Evolutionary conservation across 495 filamentous ascomycete species (phyloP).

Genomic region (Emericellopsis terricola): DNA sequence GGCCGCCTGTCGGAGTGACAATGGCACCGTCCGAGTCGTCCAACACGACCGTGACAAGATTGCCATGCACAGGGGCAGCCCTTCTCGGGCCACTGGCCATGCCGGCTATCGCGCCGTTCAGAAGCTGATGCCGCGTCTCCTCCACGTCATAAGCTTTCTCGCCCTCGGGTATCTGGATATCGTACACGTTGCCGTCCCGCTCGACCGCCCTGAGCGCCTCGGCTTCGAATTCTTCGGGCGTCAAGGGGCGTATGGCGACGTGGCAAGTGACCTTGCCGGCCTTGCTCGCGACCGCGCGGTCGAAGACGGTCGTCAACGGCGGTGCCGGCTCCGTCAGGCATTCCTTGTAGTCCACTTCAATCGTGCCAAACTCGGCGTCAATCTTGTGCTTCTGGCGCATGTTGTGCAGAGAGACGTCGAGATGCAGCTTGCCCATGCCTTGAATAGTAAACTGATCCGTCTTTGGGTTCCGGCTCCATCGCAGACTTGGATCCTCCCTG

Average conservation of each 20-base stretch:
- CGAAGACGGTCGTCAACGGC: conserved; percentile 43
- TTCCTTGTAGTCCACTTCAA: conserved; percentile 92
- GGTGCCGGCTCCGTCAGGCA: conserved; percentile 35
- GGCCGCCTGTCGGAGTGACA: conserved; percentile 44
- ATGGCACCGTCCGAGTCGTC: conserved; percentile 48
- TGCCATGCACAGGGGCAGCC: conserved; percentile 54
- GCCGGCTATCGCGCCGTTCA: conserved; percentile 67
- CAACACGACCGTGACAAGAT: conserved; percentile 48
- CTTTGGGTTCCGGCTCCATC: conserved; percentile 70
- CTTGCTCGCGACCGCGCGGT: conserved; percentile 65
- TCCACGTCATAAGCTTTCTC: conserved; percentile 39
- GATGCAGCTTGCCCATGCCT: conserved; percentile 96
- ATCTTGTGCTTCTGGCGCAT: conserved; percentile 77
- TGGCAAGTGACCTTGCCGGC: conserved; percentile 59
- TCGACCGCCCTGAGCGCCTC: conserved; percentile 15
- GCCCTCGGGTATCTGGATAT: conserved; percentile 23
- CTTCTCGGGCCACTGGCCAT: conserved; percentile 70
- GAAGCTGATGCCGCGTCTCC: conserved; percentile 42
- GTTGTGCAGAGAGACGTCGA: conserved; percentile 83
- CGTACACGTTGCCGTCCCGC: conserved; percentile 41
- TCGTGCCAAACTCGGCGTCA: conserved; percentile 76
- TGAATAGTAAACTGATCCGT: conserved; percentile 83
- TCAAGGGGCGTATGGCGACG: conserved; percentile 43
- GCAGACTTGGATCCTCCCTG: conserved; percentile 87
- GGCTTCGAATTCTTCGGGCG: conserved; percentile 19